Percentiles rank a stretch among this genome's conserved stretches.
phyloP scores from a whole-genome alignment of 2,329 filamentous ascomycete species.

The Alternaria sp. region DNA sequence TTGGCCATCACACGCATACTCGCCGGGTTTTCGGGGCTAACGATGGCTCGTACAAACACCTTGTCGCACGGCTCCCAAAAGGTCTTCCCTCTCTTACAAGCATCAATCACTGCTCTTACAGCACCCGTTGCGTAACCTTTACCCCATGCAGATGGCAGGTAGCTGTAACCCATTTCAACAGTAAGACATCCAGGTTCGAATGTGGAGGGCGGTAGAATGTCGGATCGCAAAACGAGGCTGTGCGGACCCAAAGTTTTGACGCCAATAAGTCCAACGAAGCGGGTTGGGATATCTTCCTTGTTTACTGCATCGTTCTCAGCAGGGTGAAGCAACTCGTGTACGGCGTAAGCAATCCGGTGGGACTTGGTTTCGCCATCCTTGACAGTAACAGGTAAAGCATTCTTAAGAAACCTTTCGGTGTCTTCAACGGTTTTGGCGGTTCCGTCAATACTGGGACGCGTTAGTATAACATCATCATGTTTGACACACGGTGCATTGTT shows the following conservation, averaged over 20 bases:
- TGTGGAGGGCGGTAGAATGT: conserved; percentile 20
- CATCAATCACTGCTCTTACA: conserved; percentile 33
- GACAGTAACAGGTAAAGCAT: conserved; percentile 19
- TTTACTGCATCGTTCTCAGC: background rate
- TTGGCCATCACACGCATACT: conserved; percentile 46
- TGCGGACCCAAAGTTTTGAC: conserved; percentile 25
- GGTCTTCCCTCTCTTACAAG: conserved; percentile 21
- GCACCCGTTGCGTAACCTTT: conserved; percentile 33
- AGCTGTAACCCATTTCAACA: conserved; percentile 34
- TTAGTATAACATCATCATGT: conserved; percentile 1
- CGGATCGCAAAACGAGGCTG: conserved; percentile 21
- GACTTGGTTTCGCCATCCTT: conserved; percentile 20
- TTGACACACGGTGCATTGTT: background rate
- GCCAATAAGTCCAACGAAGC: conserved; percentile 37
- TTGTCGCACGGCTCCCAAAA: conserved; percentile 39
- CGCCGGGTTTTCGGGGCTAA: conserved; percentile 41
- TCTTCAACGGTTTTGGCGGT: conserved; percentile 37
- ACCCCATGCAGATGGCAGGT: conserved; percentile 33
- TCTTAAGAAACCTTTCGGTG: conserved; percentile 32
- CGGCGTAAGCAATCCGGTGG: conserved; percentile 37
- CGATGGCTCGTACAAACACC: conserved; percentile 43
- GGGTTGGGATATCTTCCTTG: background rate
- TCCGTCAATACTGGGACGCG: conserved; percentile 30
- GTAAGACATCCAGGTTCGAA: conserved; percentile 25
- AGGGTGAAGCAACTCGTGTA: conserved; percentile 33